Base-by-base conservation (phyloP, 345 rosid species). In the Populus euphratica region DNA sequence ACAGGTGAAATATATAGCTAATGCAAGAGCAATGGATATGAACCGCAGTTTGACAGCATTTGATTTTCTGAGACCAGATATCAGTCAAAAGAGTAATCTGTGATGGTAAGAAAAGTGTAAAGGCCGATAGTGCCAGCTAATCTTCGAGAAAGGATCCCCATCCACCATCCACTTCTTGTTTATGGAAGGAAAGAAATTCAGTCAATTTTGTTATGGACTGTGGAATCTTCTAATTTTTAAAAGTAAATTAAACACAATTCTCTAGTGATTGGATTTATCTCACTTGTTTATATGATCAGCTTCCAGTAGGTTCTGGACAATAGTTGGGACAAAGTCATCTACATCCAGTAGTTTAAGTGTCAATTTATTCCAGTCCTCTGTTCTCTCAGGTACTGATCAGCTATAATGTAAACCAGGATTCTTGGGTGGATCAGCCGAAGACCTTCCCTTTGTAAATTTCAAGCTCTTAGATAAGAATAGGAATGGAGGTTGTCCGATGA, bases 1-100 rank as follows among this genome's bases (percentile, higher is more conserved):
- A 81, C 27, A 73, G 77, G 77, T 39, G 62, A 38, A 13, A 75
- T 31, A 49, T 69, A 78, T 13, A 25, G 52, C 43, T 23, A 35
- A 80, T 2, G 29, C 27, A 35, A 18, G 56, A 29, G 23, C 23
- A 52, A 20, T 52, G 59, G n/a, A 6, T 20, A 18, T 54, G 10
- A 36, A 27, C 56, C 27, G 2, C 59, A 18, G 23, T 52, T 29
- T 41, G 17, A 12, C 25, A 36, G 7, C 17, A 13, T 21, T 17
- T 20, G 33, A 43, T 52, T 43, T 27, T 25, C 25, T 20, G 54
- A 27, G n/a, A 59, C 4, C 20, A 5, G 63, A 29, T 38, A 21
- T 11, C n/a, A 68, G 27, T 41, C 8, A 52, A 35, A 39, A 16
- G 13, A 1, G 20, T 62, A 21, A 31, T 61, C 39, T 41, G 39